phyloP scores from a whole-genome alignment of 2,329 filamentous ascomycete genomes.

The Ramularia collo-cygni region DNA sequence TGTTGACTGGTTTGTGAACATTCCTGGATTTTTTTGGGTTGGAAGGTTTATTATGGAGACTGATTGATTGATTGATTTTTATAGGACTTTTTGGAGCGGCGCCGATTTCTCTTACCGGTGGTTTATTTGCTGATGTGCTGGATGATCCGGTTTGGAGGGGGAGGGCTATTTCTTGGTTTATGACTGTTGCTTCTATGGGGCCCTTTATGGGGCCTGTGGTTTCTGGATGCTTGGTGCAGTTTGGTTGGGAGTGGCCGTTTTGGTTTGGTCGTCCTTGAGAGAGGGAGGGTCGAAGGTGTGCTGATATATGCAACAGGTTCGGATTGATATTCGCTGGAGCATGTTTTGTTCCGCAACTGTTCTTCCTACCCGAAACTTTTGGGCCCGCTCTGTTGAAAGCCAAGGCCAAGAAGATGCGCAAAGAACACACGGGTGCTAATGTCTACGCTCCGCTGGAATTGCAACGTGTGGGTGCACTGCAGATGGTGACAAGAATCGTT shows the following conservation, averaged over 20 bases:
- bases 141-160: conserved; percentile 11
- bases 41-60: too few species aligned
- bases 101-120: conserved; percentile 15
- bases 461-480: conserved; percentile 49
- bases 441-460: conserved; percentile 56
- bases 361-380: conserved; percentile 37
- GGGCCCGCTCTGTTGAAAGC: conserved; percentile 34
- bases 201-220: conserved; percentile 10
- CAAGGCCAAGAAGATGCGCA: conserved; percentile 48
- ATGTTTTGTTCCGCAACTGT: conserved; percentile 8
- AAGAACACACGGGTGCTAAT: conserved; percentile 42
- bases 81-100: conserved; percentile 9
- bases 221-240: conserved; percentile 9
- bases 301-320: too few species aligned
- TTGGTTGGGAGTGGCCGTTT: conserved; percentile 16
- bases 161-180: conserved; percentile 15
- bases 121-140: conserved; percentile 14
- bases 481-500: conserved; percentile 58
- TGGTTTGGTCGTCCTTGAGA: conserved; percentile 4
- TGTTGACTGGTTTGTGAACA: conserved; percentile 8
- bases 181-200: conserved; percentile 12
- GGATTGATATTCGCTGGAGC: conserved; percentile 11
- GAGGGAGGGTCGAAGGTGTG: too few species aligned
- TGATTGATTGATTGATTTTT: background rate
- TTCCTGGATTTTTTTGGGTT: too few species aligned